phyloP scores from a whole-genome alignment of 441 rosid species.

The Biscutella laevigata region DNA sequence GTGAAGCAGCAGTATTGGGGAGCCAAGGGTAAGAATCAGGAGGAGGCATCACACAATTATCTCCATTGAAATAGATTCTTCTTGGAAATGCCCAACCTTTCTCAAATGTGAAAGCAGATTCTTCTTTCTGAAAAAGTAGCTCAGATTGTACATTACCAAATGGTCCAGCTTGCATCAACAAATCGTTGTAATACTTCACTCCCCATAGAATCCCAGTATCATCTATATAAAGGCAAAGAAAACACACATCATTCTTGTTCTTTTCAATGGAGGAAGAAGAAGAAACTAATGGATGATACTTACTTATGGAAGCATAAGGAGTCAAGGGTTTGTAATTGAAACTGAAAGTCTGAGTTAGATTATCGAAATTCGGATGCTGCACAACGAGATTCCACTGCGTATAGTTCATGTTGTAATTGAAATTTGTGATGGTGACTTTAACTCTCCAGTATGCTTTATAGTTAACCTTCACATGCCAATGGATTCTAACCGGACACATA shows the following conservation, averaged over 20 bases:
- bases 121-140: conserved; percentile 55
- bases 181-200: conserved; percentile 59
- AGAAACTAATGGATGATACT: conserved; percentile 21
- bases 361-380: conserved; percentile 86
- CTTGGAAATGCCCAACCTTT: conserved; percentile 85
- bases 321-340: conserved; percentile 77
- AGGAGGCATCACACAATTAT: conserved; percentile 63
- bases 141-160: conserved; percentile 73
- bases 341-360: conserved; percentile 80
- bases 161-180: conserved; percentile 69
- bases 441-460: conserved; percentile 83
- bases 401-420: conserved; percentile 79
- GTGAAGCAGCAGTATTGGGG: conserved; percentile 37
- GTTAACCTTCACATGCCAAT: conserved; percentile 88
- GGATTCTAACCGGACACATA: conserved; percentile 86
- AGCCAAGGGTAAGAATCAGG: conserved; percentile 61
- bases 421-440: conserved; percentile 76
- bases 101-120: conserved; percentile 54
- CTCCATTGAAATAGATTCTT: conserved; percentile 70
- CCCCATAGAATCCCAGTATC: conserved; percentile 74
- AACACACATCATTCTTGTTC: not conserved
- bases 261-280: conserved; percentile 7
- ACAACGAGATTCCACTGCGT: conserved; percentile 82
- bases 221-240: conserved; percentile 31
- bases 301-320: conserved; percentile 72